Evolutionary conservation across 768 basidiomycete species (phyloP).

Genomic region (Ephemerocybe angulata): DNA sequence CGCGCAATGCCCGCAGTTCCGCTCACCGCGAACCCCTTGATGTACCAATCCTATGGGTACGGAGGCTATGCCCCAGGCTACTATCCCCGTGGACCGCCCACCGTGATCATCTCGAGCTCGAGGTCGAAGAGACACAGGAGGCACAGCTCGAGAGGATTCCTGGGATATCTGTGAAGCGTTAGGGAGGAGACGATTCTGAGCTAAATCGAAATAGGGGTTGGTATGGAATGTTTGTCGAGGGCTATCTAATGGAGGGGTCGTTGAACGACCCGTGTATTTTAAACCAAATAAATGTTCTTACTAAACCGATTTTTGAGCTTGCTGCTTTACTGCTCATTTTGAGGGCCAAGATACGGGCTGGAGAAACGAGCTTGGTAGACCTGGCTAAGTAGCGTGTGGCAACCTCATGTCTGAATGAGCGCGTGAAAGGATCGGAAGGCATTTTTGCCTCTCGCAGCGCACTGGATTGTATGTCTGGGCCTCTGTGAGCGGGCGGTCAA

Average conservation of each 20-base stretch:
- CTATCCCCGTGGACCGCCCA: neutral
- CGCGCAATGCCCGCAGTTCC: neutral
- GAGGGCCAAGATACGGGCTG: no score
- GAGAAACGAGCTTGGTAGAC: no score
- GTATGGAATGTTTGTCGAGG: neutral
- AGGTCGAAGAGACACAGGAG: neutral
- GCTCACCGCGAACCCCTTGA: conserved; percentile 1
- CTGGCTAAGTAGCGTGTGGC: no score
- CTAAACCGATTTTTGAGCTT: no score
- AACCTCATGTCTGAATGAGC: no score
- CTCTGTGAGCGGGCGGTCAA: no score
- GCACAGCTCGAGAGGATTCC: conserved; percentile 5
- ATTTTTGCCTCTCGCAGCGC: no score
- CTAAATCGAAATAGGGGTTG: neutral
- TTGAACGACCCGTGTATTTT: conserved; percentile 3
- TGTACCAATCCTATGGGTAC: conserved; percentile 3
- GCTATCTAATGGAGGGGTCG: conserved; percentile 1
- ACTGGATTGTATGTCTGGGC: no score
- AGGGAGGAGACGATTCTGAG: neutral
- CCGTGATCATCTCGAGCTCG: conserved; percentile 4
- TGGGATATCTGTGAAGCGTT: conserved; percentile 6
- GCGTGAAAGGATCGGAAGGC: no score
- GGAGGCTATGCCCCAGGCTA: neutral
- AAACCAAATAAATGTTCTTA: neutral
- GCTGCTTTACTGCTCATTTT: no score